These are phyloP conservation scores for Colletotrichum musae DNA, from an alignment of 2,329 filamentous ascomycete species.

Conservation along the genomic window DNA sequence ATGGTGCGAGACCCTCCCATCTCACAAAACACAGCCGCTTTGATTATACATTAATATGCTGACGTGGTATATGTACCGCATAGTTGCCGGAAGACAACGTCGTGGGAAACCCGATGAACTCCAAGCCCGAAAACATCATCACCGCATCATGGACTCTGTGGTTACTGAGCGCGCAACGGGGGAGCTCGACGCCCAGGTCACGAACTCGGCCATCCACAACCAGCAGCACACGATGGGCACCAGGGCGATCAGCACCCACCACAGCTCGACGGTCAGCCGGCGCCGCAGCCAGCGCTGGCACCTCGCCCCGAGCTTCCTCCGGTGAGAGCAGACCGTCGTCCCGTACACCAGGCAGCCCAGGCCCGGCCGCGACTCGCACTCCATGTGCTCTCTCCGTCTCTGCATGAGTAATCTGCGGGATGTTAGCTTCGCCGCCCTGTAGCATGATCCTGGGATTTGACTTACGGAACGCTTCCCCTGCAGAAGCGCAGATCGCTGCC, in stretches of 20 bases:
- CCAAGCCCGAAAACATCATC: neutral
- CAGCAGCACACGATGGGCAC: conserved; percentile 57
- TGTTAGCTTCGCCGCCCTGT: too few relatives aligned
- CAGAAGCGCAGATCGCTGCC: conserved; percentile 74
- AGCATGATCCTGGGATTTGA: conserved; percentile 19
- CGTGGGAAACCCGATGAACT: too few relatives aligned
- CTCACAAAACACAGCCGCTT: too few relatives aligned
- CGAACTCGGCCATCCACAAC: conserved; percentile 51
- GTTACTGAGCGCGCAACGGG: neutral
- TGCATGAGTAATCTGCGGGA: conserved; percentile 69
- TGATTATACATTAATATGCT: too few relatives aligned
- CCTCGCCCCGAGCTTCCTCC: conserved; percentile 60
- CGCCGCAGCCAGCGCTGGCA: conserved; percentile 60
- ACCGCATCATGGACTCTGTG: neutral
- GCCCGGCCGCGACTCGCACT: conserved; percentile 71
- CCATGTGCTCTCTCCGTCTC: conserved; percentile 70
- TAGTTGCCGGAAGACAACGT: too few relatives aligned
- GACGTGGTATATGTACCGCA: too few relatives aligned
- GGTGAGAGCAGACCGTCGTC: conserved; percentile 63
- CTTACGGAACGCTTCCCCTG: conserved; percentile 70
- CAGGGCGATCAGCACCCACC: conserved; percentile 63
- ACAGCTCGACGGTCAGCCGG: conserved; percentile 62
- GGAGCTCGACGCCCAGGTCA: neutral
- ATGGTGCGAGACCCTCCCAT: too few relatives aligned
- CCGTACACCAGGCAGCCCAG: conserved; percentile 70